These are phyloP conservation scores for Penium margaritaceum DNA, from an alignment of 139 green algal genomes.

Conservation along the genomic window DNA sequence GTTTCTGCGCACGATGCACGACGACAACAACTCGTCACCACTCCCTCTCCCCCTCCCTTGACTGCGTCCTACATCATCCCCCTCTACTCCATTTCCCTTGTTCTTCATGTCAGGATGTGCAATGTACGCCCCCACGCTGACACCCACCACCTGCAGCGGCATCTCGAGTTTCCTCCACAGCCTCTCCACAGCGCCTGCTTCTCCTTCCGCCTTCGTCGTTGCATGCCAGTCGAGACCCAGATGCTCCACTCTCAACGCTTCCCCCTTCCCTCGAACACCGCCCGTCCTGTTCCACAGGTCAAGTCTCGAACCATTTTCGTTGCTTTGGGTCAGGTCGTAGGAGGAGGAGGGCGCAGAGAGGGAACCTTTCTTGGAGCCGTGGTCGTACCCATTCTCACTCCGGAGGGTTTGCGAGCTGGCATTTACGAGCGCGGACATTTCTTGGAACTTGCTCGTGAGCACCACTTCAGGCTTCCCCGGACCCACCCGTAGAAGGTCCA, in stretches of 20 bases:
- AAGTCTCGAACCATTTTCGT: too few species aligned
- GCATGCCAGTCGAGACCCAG: conserved; percentile 94
- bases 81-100: conserved; percentile 16
- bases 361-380: too few species aligned
- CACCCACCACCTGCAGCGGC: conserved; percentile 33
- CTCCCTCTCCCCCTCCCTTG: conserved; percentile 20
- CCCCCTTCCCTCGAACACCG: too few species aligned
- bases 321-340: too few species aligned
- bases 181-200: conserved; percentile 74
- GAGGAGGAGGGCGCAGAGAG: too few species aligned
- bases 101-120: background rate
- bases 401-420: too few species aligned
- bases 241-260: conserved; percentile 48
- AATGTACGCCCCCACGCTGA: conserved; percentile 28
- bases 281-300: too few species aligned
- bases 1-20: conserved; percentile 23
- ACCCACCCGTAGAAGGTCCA: background rate
- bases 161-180: conserved; percentile 74
- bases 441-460: too few species aligned
- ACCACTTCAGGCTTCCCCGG: too few species aligned
- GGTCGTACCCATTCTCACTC: too few species aligned
- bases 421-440: background rate
- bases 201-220: conserved; percentile 74
- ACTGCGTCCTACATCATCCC: conserved; percentile 53
- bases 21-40: too few species aligned